A percentile compares a stretch with the other conserved stretches of the same genome.
phyloP scores from a whole-genome alignment of 129 eudicot species.

The Artemisia annua region DNA sequence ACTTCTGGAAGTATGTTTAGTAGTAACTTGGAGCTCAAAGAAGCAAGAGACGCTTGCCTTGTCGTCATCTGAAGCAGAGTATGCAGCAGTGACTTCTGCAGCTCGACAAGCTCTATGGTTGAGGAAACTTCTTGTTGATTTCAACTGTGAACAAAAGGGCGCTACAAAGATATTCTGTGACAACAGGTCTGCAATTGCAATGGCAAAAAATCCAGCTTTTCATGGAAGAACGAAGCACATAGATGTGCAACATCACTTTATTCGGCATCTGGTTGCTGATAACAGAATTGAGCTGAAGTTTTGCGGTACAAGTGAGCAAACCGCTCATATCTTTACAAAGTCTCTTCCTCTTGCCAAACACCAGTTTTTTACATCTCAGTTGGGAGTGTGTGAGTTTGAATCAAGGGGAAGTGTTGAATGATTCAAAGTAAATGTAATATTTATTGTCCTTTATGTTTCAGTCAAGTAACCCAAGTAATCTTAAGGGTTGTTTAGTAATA shows the following conservation, averaged over 20 bases:
- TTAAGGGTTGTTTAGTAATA: background rate
- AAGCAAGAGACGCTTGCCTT: no score
- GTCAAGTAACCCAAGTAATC: background rate
- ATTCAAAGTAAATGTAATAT: background rate
- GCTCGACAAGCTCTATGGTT: constrained; percentile 17
- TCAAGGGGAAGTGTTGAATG: background rate
- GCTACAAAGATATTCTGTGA: constrained; percentile 21
- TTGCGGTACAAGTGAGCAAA: constrained; percentile 21
- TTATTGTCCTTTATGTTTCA: background rate
- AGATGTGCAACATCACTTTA: constrained; percentile 24
- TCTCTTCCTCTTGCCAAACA: constrained; percentile 7
- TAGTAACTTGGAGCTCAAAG: no score
- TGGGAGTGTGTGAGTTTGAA: constrained; percentile 13
- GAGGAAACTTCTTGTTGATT: constrained; percentile 7
- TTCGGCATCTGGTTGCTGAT: constrained; percentile 18
- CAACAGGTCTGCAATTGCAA: constrained; percentile 23
- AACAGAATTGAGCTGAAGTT: background rate
- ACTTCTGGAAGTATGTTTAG: no score
- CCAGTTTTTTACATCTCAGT: constrained; percentile 6
- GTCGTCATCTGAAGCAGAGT: no score
- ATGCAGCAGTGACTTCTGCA: background rate
- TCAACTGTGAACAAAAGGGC: background rate
- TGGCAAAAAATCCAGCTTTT: constrained; percentile 29
- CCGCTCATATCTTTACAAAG: constrained; percentile 14
- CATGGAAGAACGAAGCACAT: constrained; percentile 30